Conservation (phyloP, 2,329 filamentous ascomycete genomes). For the Exophiala alcalophila region DNA sequence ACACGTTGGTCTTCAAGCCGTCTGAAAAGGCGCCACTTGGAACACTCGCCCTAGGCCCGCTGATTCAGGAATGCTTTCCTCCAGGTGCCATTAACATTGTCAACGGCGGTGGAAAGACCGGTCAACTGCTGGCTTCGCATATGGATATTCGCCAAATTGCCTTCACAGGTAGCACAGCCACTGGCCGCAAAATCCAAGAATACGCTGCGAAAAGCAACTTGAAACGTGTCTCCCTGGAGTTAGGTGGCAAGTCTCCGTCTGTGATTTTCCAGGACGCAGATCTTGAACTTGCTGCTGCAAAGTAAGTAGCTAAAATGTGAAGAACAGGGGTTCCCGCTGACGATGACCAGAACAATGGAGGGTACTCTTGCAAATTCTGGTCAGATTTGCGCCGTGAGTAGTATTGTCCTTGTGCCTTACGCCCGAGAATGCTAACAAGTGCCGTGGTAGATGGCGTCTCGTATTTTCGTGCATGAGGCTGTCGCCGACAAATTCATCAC, state of each 20-base stretch:
- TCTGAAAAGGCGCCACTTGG: constrained; percentile 45
- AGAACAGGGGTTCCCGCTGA: no score
- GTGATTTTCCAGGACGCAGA: constrained; percentile 39
- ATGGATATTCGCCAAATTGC: constrained; percentile 35
- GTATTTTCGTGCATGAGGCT: constrained; percentile 56
- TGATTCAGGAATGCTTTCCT: constrained; percentile 45
- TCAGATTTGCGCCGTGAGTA: constrained; percentile 50
- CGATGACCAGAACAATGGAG: constrained; percentile 64
- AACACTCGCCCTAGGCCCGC: constrained; percentile 36
- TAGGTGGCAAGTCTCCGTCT: constrained; percentile 38
- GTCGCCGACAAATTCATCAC: constrained; percentile 51
- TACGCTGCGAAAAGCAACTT: constrained; percentile 35
- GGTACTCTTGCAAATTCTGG: constrained; percentile 60
- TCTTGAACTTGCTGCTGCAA: constrained; percentile 39
- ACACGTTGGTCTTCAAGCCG: constrained; percentile 46
- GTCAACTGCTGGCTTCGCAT: constrained; percentile 45
- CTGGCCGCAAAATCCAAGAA: constrained; percentile 34
- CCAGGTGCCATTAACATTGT: constrained; percentile 43
- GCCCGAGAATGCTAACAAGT: no score
- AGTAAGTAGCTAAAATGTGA: no score
- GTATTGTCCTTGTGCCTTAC: no score
- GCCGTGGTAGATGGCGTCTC: constrained; percentile 53
- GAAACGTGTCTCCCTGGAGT: constrained; percentile 37
- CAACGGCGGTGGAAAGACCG: constrained; percentile 50
- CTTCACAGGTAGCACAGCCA: constrained; percentile 35